These are phyloP conservation scores for Lactifluus subvellereus DNA, from an alignment of 768 basidiomycete species.

Conservation along the genomic window DNA sequence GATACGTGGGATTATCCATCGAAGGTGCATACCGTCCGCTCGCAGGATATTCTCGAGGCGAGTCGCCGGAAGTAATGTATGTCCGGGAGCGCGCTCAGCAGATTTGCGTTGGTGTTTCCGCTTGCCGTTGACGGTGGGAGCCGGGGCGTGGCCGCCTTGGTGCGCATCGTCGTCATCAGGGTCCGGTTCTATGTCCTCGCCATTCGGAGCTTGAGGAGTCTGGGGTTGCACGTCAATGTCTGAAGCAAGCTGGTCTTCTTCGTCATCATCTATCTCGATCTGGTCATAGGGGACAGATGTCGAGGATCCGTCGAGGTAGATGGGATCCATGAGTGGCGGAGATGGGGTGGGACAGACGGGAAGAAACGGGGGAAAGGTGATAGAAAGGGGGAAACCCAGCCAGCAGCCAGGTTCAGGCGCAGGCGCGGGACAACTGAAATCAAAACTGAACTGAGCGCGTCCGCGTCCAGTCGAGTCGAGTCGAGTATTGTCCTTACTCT, in stretches of 20 bases:
- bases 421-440: neutral
- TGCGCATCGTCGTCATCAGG: constrained; percentile 20
- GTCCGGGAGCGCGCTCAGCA: constrained; percentile 21
- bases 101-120: constrained; percentile 22
- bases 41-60: constrained; percentile 24
- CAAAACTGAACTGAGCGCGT: constrained; percentile 10
- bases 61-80: constrained; percentile 19
- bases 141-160: neutral
- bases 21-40: constrained; percentile 21
- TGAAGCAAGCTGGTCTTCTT: constrained; percentile 25
- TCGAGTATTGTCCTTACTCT: neutral
- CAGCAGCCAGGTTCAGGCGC: constrained; percentile 2
- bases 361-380: constrained; percentile 11
- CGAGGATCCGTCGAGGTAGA: constrained; percentile 22
- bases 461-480: neutral
- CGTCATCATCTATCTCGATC: constrained; percentile 24
- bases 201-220: constrained; percentile 1
- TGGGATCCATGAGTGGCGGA: constrained; percentile 22
- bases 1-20: neutral
- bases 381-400: constrained; percentile 2
- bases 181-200: constrained; percentile 24
- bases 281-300: constrained; percentile 15
- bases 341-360: constrained; percentile 5
- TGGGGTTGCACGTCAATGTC: constrained; percentile 19
- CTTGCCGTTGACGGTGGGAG: constrained; percentile 9